Evolutionary conservation across 805 yeast genomes (phyloP), one percentile per base, ranked within the genome.

Genomic region (Wickerhamiella spandovensis): DNA sequence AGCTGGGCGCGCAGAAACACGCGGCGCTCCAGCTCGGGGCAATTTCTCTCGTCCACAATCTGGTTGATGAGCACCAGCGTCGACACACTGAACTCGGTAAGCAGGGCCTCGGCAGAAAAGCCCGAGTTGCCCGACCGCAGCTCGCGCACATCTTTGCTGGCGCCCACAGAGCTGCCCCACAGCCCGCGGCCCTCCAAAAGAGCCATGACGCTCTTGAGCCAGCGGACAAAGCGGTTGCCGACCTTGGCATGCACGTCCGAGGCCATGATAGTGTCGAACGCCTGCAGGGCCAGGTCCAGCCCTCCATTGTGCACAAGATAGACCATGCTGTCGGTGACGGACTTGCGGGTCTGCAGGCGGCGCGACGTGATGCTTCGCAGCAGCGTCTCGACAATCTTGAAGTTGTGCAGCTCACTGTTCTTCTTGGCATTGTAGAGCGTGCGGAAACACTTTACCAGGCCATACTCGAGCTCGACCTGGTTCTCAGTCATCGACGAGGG

Each of bases 131-230:
- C 24, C 9, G 54, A 12, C 15, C 23, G 42, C 28, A 37, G 24
- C 23, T 32, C 37, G 52, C 78, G 80, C 49, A 79, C 74, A 56
- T 90, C 97, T 9, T 82, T 92, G 52, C 86, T 81, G 0, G 96
- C 95, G 1, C 97, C 97, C 8, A 90, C 97, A 59, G 82, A 65
- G 0, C 96, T 85, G 10, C 96, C 95, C 75, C 84, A 73, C 58
- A 79, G 82, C 7, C 97, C 97, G 57, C 89, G 75, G 2, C 96
- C 96, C 51, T 80, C 86, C 43, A 87, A 59, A 0, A 89, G 81
- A 46, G 74, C 76, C 47, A 75, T 81, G 2, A 86, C 81, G 12
- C 78, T 68, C 46, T 69, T 66, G 44, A 86, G 61, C 95, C 95
- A 87, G 37, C 81, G 73, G 53, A 80, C 84, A 57, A 82, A 79